phyloP scores from a whole-genome alignment of 257 asterid genomes.

The Scutellaria barbata region DNA sequence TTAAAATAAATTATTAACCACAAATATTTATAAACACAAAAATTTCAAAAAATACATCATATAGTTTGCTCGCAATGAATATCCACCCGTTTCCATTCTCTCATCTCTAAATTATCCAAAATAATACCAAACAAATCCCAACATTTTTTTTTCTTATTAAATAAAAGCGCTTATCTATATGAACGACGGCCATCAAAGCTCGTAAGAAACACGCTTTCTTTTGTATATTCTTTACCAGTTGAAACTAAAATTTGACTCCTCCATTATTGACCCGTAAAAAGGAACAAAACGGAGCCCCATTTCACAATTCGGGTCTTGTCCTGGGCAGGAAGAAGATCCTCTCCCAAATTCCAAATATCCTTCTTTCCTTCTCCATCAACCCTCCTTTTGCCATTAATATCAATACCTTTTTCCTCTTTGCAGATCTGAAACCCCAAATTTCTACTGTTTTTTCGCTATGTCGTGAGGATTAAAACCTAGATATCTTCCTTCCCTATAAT shows the following conservation, averaged over 20 bases:
- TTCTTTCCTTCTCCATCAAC: slow-evolving; percentile 31
- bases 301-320: slow-evolving; percentile 28
- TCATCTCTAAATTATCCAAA: too few species aligned
- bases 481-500: neutral
- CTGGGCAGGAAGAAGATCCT: slow-evolving; percentile 31
- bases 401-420: slow-evolving; percentile 28
- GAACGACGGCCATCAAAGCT: neutral
- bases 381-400: slow-evolving; percentile 17
- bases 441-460: slow-evolving; percentile 28
- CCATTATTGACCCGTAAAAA: slow-evolving; percentile 32
- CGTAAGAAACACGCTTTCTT: slow-evolving; percentile 21
- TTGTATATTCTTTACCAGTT: neutral
- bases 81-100: too few species aligned
- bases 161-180: neutral
- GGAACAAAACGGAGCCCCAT: slow-evolving; percentile 8
- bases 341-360: slow-evolving; percentile 36
- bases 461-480: slow-evolving; percentile 21
- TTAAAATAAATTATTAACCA: too few species aligned
- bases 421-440: slow-evolving; percentile 29
- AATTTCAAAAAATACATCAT: too few species aligned
- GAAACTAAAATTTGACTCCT: slow-evolving; percentile 17
- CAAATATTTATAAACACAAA: too few species aligned
- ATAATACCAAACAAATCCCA: too few species aligned
- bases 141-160: too few species aligned
- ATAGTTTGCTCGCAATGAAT: too few species aligned